phyloP scores from a whole-genome alignment of 208 protist genomes.

The Endotrypanum monterogeii region DNA sequence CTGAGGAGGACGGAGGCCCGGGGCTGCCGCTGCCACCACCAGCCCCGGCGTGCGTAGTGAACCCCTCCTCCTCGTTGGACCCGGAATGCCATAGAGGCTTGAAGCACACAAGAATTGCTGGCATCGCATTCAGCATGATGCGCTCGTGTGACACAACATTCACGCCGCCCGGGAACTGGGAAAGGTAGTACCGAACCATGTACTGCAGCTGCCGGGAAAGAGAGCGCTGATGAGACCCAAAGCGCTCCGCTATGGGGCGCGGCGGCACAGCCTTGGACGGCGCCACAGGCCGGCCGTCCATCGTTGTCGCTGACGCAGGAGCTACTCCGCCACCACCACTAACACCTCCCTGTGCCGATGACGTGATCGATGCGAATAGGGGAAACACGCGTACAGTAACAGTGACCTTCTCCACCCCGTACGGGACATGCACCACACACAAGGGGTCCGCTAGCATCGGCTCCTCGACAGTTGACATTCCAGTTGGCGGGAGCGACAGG shows the following conservation, averaged over 20 bases:
- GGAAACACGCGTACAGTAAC: constrained; percentile 47
- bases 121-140: constrained; percentile 48
- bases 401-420: constrained; percentile 30
- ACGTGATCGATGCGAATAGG: constrained; percentile 20
- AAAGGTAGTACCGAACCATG: constrained; percentile 55
- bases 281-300: constrained; percentile 12
- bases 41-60: constrained; percentile 1
- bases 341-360: not conserved
- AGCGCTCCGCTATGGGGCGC: constrained; percentile 5
- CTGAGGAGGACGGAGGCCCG: constrained; percentile 4
- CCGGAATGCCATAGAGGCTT: constrained; percentile 24
- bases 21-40: constrained; percentile 7
- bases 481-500: constrained; percentile 47
- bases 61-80: constrained; percentile 6
- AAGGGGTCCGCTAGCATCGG: constrained; percentile 73
- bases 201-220: constrained; percentile 52
- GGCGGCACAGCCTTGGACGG: constrained; percentile 2
- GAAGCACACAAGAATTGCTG: constrained; percentile 63
- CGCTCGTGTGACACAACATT: constrained; percentile 53
- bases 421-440: constrained; percentile 43
- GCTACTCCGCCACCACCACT: not conserved
- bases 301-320: constrained; percentile 1
- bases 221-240: constrained; percentile 24
- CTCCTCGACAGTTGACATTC: constrained; percentile 64
- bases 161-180: constrained; percentile 50